phyloP scores from a whole-genome alignment of 140 eudicot species.

The Senecio squalidus region DNA sequence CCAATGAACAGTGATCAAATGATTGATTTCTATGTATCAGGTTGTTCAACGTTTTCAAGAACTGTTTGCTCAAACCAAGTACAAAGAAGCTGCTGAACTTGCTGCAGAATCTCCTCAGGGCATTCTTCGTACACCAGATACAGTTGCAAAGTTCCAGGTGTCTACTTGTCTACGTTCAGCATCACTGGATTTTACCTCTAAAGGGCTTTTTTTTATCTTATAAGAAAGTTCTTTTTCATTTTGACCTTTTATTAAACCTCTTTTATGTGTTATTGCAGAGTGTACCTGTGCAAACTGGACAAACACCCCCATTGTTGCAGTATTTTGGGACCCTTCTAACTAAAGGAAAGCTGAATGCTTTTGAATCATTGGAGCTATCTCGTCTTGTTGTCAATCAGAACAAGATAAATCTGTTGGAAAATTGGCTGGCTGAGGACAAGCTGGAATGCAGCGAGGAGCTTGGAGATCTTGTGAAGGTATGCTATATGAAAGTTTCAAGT shows the following conservation, averaged over 20 bases:
- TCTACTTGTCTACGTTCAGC: not conserved
- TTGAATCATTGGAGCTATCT: conserved; percentile 92
- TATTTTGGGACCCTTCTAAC: conserved; percentile 94
- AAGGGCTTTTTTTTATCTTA: not conserved
- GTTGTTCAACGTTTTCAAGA: conserved; percentile 99
- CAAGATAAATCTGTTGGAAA: conserved; percentile 89
- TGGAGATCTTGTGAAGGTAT: conserved; percentile 97
- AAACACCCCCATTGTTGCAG: conserved; percentile 93
- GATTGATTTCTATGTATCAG: conserved; percentile 36
- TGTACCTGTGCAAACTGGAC: conserved; percentile 99
- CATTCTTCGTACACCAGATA: conserved; percentile 93
- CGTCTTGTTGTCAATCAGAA: conserved; percentile 97
- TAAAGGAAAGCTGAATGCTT: conserved; percentile 88
- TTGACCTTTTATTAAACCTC: not conserved
- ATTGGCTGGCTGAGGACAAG: conserved; percentile 98
- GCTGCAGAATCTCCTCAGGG: conserved; percentile 99
- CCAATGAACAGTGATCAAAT: not conserved
- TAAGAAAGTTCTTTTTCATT: not conserved
- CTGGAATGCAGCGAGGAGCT: conserved; percentile 98
- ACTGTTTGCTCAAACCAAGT: conserved; percentile 95
- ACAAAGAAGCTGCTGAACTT: conserved; percentile 99
- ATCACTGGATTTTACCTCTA: conserved; percentile 2
- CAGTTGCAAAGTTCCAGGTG: conserved; percentile 98
- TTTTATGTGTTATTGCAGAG: conserved; percentile 54
- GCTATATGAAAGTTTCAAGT: conserved; percentile 1